Conservation (phyloP, 2,329 filamentous ascomycete species). For the Aspergillus puulaauensis region DNA sequence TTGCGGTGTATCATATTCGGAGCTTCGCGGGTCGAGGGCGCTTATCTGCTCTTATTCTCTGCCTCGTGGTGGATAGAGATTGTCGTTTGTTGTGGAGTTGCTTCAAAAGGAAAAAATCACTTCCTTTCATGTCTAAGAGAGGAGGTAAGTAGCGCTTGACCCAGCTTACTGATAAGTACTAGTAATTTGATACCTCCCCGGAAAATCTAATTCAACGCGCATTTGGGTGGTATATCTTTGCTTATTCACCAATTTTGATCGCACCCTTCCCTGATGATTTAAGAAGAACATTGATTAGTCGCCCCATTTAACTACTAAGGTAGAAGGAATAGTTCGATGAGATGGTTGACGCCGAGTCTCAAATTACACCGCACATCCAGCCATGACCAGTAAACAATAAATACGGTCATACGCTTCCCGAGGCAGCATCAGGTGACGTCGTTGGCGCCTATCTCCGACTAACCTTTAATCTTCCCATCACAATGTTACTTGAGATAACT, state of each 20-base stretch:
- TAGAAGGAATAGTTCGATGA: background rate
- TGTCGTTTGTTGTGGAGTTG: too few relatives aligned
- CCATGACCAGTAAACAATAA: background rate
- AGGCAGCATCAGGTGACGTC: conserved; percentile 5
- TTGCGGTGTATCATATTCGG: background rate
- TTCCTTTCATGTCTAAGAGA: too few relatives aligned
- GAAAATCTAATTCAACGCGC: background rate
- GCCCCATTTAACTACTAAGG: background rate
- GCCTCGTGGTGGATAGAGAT: too few relatives aligned
- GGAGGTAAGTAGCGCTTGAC: too few relatives aligned
- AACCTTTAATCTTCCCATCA: too few relatives aligned
- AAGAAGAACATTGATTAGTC: background rate
- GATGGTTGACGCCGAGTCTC: background rate
- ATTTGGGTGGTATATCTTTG: background rate
- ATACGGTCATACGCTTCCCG: background rate
- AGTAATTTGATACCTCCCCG: background rate
- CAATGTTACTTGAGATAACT: too few relatives aligned
- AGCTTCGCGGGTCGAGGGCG: background rate
- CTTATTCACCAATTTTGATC: too few relatives aligned
- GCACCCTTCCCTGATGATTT: background rate
- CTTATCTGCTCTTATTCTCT: too few relatives aligned
- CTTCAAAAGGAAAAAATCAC: too few relatives aligned
- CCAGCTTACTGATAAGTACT: too few relatives aligned
- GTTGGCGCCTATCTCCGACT: background rate
- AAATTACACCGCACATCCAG: too few relatives aligned